Evolutionary conservation across 768 basidiomycete genomes (phyloP), one percentile per base, ranked within the genome.

Genomic region (Amanita molliuscula): DNA sequence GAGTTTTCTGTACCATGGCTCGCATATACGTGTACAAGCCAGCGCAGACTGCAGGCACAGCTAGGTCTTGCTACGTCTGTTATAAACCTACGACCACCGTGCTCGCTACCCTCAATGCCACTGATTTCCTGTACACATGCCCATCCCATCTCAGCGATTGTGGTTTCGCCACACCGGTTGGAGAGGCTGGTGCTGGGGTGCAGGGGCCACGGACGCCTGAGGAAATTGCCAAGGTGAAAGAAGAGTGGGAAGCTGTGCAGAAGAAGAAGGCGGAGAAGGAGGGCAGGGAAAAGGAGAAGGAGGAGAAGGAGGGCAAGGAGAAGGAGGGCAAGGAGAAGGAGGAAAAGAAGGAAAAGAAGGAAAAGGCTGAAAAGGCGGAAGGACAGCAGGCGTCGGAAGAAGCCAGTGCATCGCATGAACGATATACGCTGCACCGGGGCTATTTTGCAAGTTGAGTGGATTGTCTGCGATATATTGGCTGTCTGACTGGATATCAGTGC

Each of bases 81-180:
- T 77, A 74, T 63, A 81, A 83, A 59, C 86, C 87, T 6, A 90
- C 91, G 0, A 79, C 77, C 16, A 87, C 78, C 10, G 92, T 94
- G 26, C 79, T 96, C 18, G 87, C 91, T 18, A 95, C 91, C 3
- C 67, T 84, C 54, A 81, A 88, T 60, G 82, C 85, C 7, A 70
- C 77, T 9, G 94, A 96, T 65, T 96, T 93, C 62, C 50, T 97
- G 28, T 96, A 95, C 63, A 76, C 80, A 0, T 97, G 94, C 60
- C 74, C 79, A 1, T 64, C 66, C n/a, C 94, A 97, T 67, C 77
- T 96, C 49, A 68, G 71, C 5, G 93, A 97, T 62, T 67, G 70
- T 23, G 88, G 80, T 18, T 95, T 96, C 65, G 81, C 85, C 6
- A 75, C 68, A 8, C 67, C 68, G 38, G 65, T 79, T 44, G 66